Evolutionary conservation across 2,329 filamentous ascomycete genomes (phyloP), one percentile per base, ranked within the genome.

Genomic region (Fusarium dimerum): DNA sequence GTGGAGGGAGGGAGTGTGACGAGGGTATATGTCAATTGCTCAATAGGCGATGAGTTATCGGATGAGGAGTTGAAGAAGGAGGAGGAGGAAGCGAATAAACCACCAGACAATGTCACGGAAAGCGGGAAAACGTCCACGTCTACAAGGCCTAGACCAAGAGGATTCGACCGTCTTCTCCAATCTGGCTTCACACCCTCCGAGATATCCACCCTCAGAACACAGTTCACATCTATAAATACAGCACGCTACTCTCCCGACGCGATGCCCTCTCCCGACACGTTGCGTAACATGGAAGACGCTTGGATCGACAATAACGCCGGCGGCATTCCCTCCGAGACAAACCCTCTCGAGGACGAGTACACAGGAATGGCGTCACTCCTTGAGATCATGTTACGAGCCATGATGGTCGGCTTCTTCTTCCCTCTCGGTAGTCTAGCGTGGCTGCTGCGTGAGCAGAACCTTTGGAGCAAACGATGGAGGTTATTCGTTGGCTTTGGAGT

Each of bases 361-460:
- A 78, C 80, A 38, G 79, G 77, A 26, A 77, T 82, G 50, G 71
- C 76, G 15, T 66, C 72, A 2, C 73, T 89, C 11, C 76, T 96
- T 42, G 93, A 97, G 66, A 87, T 95, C 65, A 84, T 97, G 76
- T 79, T 97, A 52, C 89, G 87, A 73, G 94, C 92, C 5, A 90
- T 94, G 71, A 76, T 95, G 53, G 89, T 94, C 65, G 94, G 94
- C 1, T 99, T 97, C 77, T 89, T 99, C 70, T 97, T 93, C 84
- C 94, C 94, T 5, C 72, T 97, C 10, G 93, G 90, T 0, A 92
- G 90, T 64, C 76, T 93, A 51, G 85, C 88, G 47, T 97, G 92
- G 91, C 76, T 95, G 45, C 81, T 93, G 59, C 80, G 92, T 54
- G 90, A 96, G 71, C 89, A 94, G 52, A 92, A 90, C 1, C 86